Evolutionary conservation across 345 rosid species (phyloP), one percentile per base, ranked within the genome.

Genomic region (Erysimum cheiranthoides): DNA sequence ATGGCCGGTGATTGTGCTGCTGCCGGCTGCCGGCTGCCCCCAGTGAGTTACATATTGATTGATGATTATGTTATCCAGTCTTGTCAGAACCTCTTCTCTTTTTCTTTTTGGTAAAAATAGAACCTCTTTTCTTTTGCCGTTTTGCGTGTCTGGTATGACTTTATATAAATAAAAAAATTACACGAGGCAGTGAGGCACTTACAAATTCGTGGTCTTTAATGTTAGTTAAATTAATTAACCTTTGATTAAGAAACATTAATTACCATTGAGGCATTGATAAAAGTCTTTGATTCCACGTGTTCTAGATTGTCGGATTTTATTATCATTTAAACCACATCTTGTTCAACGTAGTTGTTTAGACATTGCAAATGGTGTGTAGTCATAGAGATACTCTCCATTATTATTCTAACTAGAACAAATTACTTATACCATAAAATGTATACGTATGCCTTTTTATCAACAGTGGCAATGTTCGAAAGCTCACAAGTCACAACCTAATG

Each of bases 1-100:
- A 64, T 73, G 71, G 71, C 38, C 64, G 64, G 77, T 73, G 70
- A 25, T 53, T 14, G 6, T 73, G 53, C 16, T 40, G 45, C 70
- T 34, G 76, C 76, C 76, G 30, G 47, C 56, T 49, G 68, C 40
- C 47, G 53, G 47, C 56, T 49, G 68, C 40, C 47, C 35, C 43
- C 43, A 66, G 70, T 49, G 30, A 59, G 43, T 59, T 35, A 66
- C 10, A 34, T 50, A 18, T 50, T 18, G 5, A 8, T 18, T 36
- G 56, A 30, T 60, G 31, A 43, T 63, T 71, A 71, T 71, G 45
- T 28, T n/a, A 49, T 38, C 16, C 43, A 60, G 14, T 61, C 39
- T 61, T 5, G 16, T n/a, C 57, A 47, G 10, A 64, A 64, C 28
- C 39, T 59, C 27, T 45, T 59, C n/a, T 45, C 28, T 9, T n/a